These are phyloP conservation scores for Ophiostoma piceae DNA, from an alignment of 2,329 filamentous ascomycete genomes.

Conservation along the genomic window DNA sequence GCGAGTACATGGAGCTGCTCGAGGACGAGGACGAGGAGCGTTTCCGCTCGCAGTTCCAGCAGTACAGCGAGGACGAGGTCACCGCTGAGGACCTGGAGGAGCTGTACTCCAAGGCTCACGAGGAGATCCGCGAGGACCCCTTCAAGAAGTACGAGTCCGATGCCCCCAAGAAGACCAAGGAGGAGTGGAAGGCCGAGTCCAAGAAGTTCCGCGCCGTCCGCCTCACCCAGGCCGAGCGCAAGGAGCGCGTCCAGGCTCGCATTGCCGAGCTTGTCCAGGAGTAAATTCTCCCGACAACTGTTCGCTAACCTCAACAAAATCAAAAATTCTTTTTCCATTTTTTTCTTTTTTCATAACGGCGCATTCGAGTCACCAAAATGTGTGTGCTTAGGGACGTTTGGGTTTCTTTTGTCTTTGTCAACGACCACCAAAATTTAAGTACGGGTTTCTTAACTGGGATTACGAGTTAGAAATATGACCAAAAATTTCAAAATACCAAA, in stretches of 20 bases:
- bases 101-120: slow-evolving; percentile 89
- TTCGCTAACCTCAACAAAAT: slow-evolving; percentile 6
- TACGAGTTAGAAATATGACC: slow-evolving; percentile 16
- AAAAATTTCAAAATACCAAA: slow-evolving; percentile 23
- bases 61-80: slow-evolving; percentile 95
- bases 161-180: slow-evolving; percentile 90
- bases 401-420: slow-evolving; percentile 16
- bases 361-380: slow-evolving; percentile 16
- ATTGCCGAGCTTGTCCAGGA: slow-evolving; percentile 71
- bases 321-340: slow-evolving; percentile 14
- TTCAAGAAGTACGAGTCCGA: slow-evolving; percentile 82
- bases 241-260: slow-evolving; percentile 79
- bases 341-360: slow-evolving; percentile 16
- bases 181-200: slow-evolving; percentile 92
- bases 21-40: slow-evolving; percentile 99
- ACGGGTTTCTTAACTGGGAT: slow-evolving; percentile 9
- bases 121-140: slow-evolving; percentile 94
- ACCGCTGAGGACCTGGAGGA: slow-evolving; percentile 98
- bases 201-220: slow-evolving; percentile 78
- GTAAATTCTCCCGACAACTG: slow-evolving; percentile 31
- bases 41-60: slow-evolving; percentile 95
- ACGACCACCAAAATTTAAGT: slow-evolving; percentile 1
- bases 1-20: slow-evolving; percentile 99
- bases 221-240: slow-evolving; percentile 77
- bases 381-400: slow-evolving; percentile 13